Base-by-base conservation (phyloP, 768 basidiomycete species). In the Fomitopsis serialis region DNA sequence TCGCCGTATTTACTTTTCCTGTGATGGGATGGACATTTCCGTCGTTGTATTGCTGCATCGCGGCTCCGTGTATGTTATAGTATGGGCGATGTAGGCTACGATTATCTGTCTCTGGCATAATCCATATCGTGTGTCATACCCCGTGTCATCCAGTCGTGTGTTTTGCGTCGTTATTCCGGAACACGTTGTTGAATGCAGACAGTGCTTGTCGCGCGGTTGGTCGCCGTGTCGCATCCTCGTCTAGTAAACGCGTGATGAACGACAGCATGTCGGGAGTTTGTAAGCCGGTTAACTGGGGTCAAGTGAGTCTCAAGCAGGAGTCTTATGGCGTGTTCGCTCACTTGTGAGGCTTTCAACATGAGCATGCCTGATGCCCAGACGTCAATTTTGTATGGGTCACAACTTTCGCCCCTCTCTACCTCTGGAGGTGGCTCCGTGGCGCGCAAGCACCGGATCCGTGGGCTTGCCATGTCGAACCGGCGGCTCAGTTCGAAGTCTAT, bases 401-500 rank as follows among this genome's bases (percentile, higher is more conserved):
- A 62, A 48, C 62, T 64, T 42, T 74, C 76, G 19, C 75, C 77
- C 21, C 66, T 62, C 59, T 83, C 86, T 46, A 79, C 78, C 66
- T 90, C 88, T 12, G 87, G 87, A 19, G 88, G 84, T 11, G 84
- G 61, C 54, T 89, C 88, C 19, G 87, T 85, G 21, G 80, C 79
- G 13, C 80, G 75, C 61, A 73, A 74, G 42, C 70, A 69, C 54
- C 64, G 65, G 19, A 84, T 66, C 24, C 69, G 62, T 7, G 78
- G 74, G 47, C 62, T 59, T 21, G 66, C 53, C 3, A 62, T 67
- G 45, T 78, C 72, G 62, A 81, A 82, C 44, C 74, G 74, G 19
- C 76, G 79, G 62, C 85, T 86, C 13, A 79, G 64, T 64, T 89
- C 87, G 58, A 80, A 89, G 64, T 90, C 88, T 55, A 89, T 89